phyloP scores from a whole-genome alignment of 2,329 filamentous ascomycete genomes.

The Trichoderma sp. region DNA sequence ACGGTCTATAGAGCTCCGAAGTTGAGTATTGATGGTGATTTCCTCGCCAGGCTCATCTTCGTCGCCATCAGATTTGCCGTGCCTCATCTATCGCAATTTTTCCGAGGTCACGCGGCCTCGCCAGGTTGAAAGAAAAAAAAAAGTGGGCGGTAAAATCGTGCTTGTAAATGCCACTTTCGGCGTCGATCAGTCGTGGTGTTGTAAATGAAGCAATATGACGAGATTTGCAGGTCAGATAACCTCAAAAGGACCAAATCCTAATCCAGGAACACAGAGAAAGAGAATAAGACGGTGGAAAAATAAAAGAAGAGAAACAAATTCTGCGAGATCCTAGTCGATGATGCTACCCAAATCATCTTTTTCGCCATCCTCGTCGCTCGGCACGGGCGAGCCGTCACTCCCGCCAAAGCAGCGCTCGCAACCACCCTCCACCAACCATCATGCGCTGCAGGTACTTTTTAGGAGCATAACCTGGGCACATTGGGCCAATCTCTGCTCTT shows the following conservation, averaged over 20 bases:
- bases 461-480: background rate
- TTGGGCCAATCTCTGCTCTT: constrained; percentile 2
- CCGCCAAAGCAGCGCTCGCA: background rate
- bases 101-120: background rate
- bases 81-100: constrained; percentile 26
- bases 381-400: constrained; percentile 14
- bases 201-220: background rate
- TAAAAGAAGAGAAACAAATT: background rate
- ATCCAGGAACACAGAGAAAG: background rate
- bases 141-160: background rate
- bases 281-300: background rate
- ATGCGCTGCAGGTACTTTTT: constrained; percentile 4
- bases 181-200: background rate
- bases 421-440: background rate
- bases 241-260: background rate
- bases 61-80: constrained; percentile 22
- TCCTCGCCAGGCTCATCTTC: constrained; percentile 22
- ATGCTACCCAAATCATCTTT: constrained; percentile 18
- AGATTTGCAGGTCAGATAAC: background rate
- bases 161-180: background rate
- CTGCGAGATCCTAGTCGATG: constrained; percentile 1
- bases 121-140: background rate
- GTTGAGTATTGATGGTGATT: constrained; percentile 12
- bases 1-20: background rate
- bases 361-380: constrained; percentile 19